Base-by-base conservation (phyloP, 805 yeast genomes). In the Kuraishia floccosa region DNA sequence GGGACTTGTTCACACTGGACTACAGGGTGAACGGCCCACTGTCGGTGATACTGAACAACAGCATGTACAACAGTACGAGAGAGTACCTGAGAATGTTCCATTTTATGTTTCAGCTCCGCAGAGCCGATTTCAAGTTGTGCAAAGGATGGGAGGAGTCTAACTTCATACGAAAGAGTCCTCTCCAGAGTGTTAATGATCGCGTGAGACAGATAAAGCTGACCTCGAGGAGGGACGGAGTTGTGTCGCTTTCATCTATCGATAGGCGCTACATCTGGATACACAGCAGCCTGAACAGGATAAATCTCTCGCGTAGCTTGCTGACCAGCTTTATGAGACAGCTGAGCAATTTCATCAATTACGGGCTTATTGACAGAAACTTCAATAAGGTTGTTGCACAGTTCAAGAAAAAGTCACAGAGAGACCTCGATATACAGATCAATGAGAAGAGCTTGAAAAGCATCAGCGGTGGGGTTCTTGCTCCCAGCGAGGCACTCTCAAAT, bases 1-100 rank as follows among this genome's bases (percentile, higher is more conserved):
- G 96, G 96, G 94, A 87, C 47, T 85, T 82, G 2, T 87, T 89
- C 49, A 84, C 96, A 0, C 56, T 87, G 23, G 96, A 86, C 46
- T 91, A 82, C 50, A 59, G 68, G 32, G 49, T 69, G 4, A 52
- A 47, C 13, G 41, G 60, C 10, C 81, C 81, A 1, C 48, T 80
- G 26, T 61, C 72, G 6, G 58, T 67, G 17, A 63, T 81, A 3
- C 58, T 89, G 12, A 57, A 76, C 24, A 66, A 69, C 34, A 61
- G 49, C 28, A 54, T 43, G 36, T 60, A 54, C 14, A 56, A 60
- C 17, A 55, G 63, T 13, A 63, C 64, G 29, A 62, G 62, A 34
- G 82, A 72, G 32, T 89, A 89, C 49, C 58, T 85, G 31, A 68
- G 81, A 41, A 69, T 87, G 39, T 91, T 89, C 60, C 84, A 86